Evolutionary conservation across 164 flowering plant species (phyloP), one percentile per base, ranked within the genome.

Genomic region (Chimonanthus salicifolius): DNA sequence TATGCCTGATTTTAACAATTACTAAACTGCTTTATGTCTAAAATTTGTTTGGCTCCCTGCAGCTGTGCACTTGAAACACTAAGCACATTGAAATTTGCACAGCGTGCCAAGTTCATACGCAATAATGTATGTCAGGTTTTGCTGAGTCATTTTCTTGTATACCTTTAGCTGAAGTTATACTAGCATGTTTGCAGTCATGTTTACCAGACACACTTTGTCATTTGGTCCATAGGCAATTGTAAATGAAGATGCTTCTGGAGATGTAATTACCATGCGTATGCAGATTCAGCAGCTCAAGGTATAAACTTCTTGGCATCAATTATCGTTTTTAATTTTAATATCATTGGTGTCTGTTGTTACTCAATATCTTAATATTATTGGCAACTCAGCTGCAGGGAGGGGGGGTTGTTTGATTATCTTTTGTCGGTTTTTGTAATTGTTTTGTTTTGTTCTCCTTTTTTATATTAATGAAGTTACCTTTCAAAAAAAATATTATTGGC

Each of bases 41-140:
- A 16, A 20, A 63, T 33, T 47, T 63, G 6, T 79, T 8, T 67
- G 66, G 64, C 69, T 67, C 15, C 62, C 78, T 83, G 83, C 94
- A 95, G 99, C 77, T 90, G 92, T 82, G 89, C 99, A 16, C 69
- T 89, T 82, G 99, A 96, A 87, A 96, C 99, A 8, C 72, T 94
- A 69, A 91, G 98, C 89, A 96, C 99, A 9, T 77, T 96, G 79
- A 96, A 96, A 83, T 96, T 96, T 87, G 99, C 99, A n/a, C 98
- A 96, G 70, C 97, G 99, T 64, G 99, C 99, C 58, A 96, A 96
- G 77, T 91, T 88, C 62, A 90, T 96, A n/a, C 92, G 89, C 78
- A 96, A 96, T 81, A 92, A 96, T 87, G 99, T 96, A 88, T 63
- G 94, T 74, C 7, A 50, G 64, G 33, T 66, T 73, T 47, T 43